Base-by-base conservation (phyloP, 176 grass and related monocot genomes). In the Oryza longistaminata region DNA sequence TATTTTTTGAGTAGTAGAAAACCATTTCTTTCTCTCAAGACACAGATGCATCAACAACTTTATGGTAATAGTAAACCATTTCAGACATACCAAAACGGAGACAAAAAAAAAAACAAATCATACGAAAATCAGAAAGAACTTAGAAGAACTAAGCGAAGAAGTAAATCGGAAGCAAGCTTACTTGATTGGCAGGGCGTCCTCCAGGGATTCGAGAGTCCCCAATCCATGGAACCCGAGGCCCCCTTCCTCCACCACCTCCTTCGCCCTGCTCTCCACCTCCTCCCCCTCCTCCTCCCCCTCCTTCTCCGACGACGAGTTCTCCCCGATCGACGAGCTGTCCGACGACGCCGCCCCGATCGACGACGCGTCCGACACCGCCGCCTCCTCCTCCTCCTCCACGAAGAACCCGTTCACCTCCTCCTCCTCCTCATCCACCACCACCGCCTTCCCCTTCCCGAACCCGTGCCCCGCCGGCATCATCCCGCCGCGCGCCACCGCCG, bases 101-200 rank as follows among this genome's bases (percentile, higher is more conserved):
- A 35, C 34, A 5, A 35, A 4, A 35, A 34, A 34, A 65, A 48
- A 69, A 68, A 27, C 27, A 27, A 27, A 12, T 17, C 3, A 12
- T 2, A 35, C 33, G 4, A 55, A 29, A 37, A 31, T 7, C 15
- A 26, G 26, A 35, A n/a, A n/a, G n/a, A n/a, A n/a, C n/a, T n/a
- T 3, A 13, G 21, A 81, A 31, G 29, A 31, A 9, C 1, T 7
- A 29, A 21, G 6, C 1, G 9, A 29, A 21, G 1, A 0, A 21
- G 24, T 40, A 26, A 70, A 70, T 39, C 9, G 0, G 16, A 13
- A 8, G 17, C 55, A 9, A 73, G 73, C 82, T 86, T 86, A 93
- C 92, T 93, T 93, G 86, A 60, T 81, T n/a, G 88, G 92, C 11
- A 93, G 86, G 6, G 86, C 89, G 22, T 93, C 88, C 64, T 93